Evolutionary conservation across 352 stramenopile species (phyloP), one percentile per base, ranked within the genome.

Genomic region (Globisporangium mamillatum): DNA sequence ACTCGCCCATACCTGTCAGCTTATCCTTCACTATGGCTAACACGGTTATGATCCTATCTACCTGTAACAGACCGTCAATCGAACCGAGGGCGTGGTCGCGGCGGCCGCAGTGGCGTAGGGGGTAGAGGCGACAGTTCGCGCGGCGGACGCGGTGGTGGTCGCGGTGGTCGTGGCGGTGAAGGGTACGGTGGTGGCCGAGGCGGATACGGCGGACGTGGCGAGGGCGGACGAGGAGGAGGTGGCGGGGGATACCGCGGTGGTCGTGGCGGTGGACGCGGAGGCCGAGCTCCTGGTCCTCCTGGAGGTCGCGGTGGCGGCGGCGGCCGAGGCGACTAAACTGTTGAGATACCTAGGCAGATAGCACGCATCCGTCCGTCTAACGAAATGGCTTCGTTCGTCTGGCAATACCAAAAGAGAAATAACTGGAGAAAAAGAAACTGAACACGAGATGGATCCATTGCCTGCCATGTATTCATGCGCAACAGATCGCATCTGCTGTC

Each of bases 71-170:
- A 94, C 63, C 84, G 89, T 64, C 85, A 91, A 75, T 66, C 84
- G 34, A 83, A 90, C 50, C 78, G 87, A 65, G 81, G 89, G 55
- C 82, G 87, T 61, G 86, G 88, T n/a, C 86, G 85, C 66, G 82
- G 89, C 57, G 76, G 82, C 20, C 84, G 86, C 63, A 75, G 80
- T 29, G 74, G 77, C 27, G 79, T 91, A 53, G 75, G 78, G 38
- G 66, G 67, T 38, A 69, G 71, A 66, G 71, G 76, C 16, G 75
- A 65, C 50, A 59, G 62, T 22, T 27, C 59, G 24, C 48, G 62
- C 6, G 41, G 61, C 29, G 61, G 61, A 25, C 61, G 61, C 48
- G 64, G 64, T 6, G 57, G 64, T 25, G 44, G 76, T 16, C 52
- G 77, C 38, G 73, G 81, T 63, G 75, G 76, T 48, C 74, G 78